These are phyloP conservation scores for Sordariomycetes sp. DNA, from an alignment of 2,329 filamentous ascomycete genomes.

Conservation along the genomic window DNA sequence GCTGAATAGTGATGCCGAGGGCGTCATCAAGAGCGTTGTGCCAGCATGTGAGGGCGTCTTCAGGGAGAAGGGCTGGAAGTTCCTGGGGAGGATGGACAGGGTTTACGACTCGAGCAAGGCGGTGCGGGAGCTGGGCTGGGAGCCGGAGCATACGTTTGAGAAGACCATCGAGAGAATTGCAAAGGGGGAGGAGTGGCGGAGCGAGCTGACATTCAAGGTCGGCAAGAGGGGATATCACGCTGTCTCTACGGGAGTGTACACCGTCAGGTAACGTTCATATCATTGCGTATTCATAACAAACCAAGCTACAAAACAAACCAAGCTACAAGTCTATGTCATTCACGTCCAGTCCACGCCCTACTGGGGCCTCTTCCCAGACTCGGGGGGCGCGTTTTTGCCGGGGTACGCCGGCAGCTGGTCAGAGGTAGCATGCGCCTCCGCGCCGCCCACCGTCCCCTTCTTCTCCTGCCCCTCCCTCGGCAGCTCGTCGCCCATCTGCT, in stretches of 20 bases:
- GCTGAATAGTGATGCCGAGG: constrained; percentile 20
- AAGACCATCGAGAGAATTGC: constrained; percentile 20
- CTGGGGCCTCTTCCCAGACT: neutral
- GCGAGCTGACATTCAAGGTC: constrained; percentile 24
- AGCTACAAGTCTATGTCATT: neutral
- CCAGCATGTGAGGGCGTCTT: constrained; percentile 20
- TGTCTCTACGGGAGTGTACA: constrained; percentile 28
- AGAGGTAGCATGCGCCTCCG: neutral
- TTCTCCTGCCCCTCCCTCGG: neutral
- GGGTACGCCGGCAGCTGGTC: neutral
- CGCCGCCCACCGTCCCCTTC: neutral
- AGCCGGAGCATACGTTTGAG: constrained; percentile 28
- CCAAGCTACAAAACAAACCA: too few species aligned
- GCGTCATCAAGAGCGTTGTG: constrained; percentile 16
- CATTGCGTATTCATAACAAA: too few species aligned
- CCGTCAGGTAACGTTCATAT: neutral
- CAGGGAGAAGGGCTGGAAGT: constrained; percentile 21
- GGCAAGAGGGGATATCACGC: constrained; percentile 34
- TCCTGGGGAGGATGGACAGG: constrained; percentile 26
- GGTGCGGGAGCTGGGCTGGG: constrained; percentile 28
- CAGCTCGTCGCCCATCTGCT: neutral
- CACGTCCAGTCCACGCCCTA: neutral
- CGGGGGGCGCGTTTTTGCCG: neutral
- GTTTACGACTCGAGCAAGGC: constrained; percentile 33
- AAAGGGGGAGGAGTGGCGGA: constrained; percentile 24